phyloP scores from a whole-genome alignment of 1,284 basidiomycete species.

The Boletus sp. region DNA sequence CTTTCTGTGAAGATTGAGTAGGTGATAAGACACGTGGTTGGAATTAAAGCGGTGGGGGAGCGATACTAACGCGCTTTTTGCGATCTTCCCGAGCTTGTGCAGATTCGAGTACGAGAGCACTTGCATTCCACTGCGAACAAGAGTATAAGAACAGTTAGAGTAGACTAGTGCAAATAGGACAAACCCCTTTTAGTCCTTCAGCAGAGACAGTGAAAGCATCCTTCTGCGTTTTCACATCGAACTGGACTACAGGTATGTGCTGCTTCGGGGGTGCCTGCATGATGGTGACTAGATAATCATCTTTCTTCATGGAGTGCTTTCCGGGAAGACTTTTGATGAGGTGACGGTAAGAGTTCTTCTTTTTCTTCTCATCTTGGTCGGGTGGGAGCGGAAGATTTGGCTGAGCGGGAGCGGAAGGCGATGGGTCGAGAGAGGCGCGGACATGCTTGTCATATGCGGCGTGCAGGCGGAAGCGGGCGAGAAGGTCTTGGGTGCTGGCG shows the following conservation, averaged over 20 bases:
- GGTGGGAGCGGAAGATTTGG: constrained; percentile 39
- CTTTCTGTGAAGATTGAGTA: constrained; percentile 48
- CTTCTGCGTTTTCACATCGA: constrained; percentile 61
- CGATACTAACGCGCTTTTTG: constrained; percentile 62
- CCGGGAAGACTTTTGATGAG: constrained; percentile 74
- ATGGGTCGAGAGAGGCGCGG: constrained; percentile 40
- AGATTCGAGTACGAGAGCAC: constrained; percentile 59
- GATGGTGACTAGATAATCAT: constrained; percentile 62
- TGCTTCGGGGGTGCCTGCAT: constrained; percentile 72
- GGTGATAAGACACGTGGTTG: constrained; percentile 15
- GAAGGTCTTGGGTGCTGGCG: constrained; percentile 69
- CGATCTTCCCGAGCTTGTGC: constrained; percentile 74
- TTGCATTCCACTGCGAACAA: constrained; percentile 62
- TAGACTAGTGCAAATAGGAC: constrained; percentile 32
- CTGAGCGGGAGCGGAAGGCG: constrained; percentile 29
- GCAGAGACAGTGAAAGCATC: constrained; percentile 70
- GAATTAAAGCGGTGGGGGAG: constrained; percentile 7
- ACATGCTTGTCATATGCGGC: constrained; percentile 75
- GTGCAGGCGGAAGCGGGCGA: constrained; percentile 62
- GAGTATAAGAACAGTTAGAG: constrained; percentile 20
- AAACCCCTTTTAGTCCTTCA: constrained; percentile 72
- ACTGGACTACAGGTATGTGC: constrained; percentile 56
- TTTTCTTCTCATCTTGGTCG: constrained; percentile 66
- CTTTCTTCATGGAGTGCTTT: constrained; percentile 79
- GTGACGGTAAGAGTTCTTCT: constrained; percentile 72